Evolutionary conservation across 345 rosid species (phyloP), one percentile per base, ranked within the genome.

Genomic region (Lumnitzera racemosa): DNA sequence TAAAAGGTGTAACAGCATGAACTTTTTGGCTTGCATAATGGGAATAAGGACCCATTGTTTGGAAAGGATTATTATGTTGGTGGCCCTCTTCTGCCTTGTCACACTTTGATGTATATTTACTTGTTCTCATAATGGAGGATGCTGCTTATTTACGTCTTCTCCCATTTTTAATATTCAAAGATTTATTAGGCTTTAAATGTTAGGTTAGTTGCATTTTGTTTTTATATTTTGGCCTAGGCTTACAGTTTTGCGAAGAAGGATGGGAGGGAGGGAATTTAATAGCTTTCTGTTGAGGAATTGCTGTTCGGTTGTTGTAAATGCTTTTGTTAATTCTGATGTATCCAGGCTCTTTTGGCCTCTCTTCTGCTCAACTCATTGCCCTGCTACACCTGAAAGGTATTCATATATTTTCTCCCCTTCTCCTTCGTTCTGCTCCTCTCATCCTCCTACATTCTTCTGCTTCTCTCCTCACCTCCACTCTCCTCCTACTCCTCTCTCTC

Each of bases 261-360:
- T 7, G 43, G 43, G 43, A 9, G 43, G 7, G 43, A 36, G 43
- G 43, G 43, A 9, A 36, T 36, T 1, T 36, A 36, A 9, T 36
- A 36, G 43, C 43, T 36, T 36, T 36, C 43, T 36, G 43, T 36
- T 36, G 43, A 36, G 43, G 43, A 36, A 36, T 9, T 36, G 43
- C 43, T 9, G 7, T 5, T 36, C 43, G 7, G 7, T 5, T 36
- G 11, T 36, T 36, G 43, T 36, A 36, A 36, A 36, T 36, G 43
- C 4, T 36, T 36, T 36, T 36, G 43, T 36, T 36, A 36, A 66
- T 47, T 66, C 55, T 70, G 65, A 61, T 67, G 67, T 36, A 59
- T 65, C 56, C 65, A 64, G 57, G 69, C 66, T 47, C 54, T 47
- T 29, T 17, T 29, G 16, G 63, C 47, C 24, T 23, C 52, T 51